Percentiles rank a stretch among this genome's conserved stretches.
Evolutionary conservation across 2,329 filamentous ascomycete species (phyloP).

Genomic region (Xylariaceae sp.): DNA sequence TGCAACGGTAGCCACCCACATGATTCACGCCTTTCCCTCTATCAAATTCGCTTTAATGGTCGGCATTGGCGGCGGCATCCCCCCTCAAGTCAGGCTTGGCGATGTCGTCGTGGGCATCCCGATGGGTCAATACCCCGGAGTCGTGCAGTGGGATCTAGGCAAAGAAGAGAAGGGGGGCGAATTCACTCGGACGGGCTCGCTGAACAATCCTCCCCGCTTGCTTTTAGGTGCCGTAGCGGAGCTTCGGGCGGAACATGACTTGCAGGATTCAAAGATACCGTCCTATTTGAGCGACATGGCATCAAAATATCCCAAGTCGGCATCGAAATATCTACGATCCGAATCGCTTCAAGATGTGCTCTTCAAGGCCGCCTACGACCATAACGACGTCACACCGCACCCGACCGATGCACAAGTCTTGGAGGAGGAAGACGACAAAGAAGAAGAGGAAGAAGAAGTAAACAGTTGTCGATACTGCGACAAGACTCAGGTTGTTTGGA

Average conservation of each 20-base stretch:
- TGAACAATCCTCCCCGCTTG: slow-evolving; percentile 21
- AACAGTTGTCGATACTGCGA: slow-evolving; percentile 19
- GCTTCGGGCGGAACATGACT: slow-evolving; percentile 4
- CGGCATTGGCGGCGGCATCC: slow-evolving; percentile 37
- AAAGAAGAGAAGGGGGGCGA: slow-evolving; percentile 12
- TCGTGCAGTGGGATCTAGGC: slow-evolving; percentile 26
- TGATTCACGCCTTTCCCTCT: slow-evolving; percentile 31
- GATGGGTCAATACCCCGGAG: slow-evolving; percentile 13
- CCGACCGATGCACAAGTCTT: neutral
- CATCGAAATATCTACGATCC: slow-evolving; percentile 15
- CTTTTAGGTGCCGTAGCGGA: slow-evolving; percentile 20
- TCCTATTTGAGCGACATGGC: slow-evolving; percentile 17
- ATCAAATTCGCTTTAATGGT: slow-evolving; percentile 42
- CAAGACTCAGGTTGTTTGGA: slow-evolving; percentile 12
- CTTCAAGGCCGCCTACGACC: slow-evolving; percentile 11
- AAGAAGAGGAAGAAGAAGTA: slow-evolving; percentile 10
- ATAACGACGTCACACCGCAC: neutral
- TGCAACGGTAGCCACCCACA: slow-evolving; percentile 30
- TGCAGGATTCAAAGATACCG: slow-evolving; percentile 16
- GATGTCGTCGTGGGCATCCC: slow-evolving; percentile 28
- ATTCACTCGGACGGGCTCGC: slow-evolving; percentile 17
- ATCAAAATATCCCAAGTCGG: slow-evolving; percentile 15
- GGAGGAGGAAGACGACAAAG: slow-evolving; percentile 12
- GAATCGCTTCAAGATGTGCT: slow-evolving; percentile 18
- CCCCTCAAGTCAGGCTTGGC: slow-evolving; percentile 21